Evolutionary conservation across 1,284 basidiomycete genomes (phyloP).

Genomic region (Malassezia restricta): DNA sequence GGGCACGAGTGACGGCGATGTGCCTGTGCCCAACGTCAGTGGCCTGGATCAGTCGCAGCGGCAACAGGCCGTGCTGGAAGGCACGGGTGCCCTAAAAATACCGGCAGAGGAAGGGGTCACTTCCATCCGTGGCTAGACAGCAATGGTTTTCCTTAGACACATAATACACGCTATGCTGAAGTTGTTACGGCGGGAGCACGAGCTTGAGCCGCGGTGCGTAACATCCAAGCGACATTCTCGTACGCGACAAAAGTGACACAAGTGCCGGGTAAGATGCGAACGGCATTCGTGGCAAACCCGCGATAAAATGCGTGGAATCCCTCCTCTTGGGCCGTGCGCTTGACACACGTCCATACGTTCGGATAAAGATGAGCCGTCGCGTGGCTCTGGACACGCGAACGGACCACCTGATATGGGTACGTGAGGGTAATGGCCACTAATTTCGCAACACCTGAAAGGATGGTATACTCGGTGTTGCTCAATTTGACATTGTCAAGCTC

Average conservation of each 20-base stretch:
- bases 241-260: constrained; percentile 98
- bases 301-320: constrained; percentile 82
- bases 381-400: constrained; percentile 67
- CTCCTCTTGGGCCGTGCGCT: constrained; percentile 67
- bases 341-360: constrained; percentile 66
- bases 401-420: constrained; percentile 94
- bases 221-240: constrained; percentile 56
- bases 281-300: constrained; percentile 86
- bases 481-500: constrained; percentile 20
- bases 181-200: background rate
- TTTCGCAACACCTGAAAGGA: constrained; percentile 84
- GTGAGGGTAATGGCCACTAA: constrained; percentile 70
- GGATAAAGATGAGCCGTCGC: constrained; percentile 54
- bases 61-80: constrained; percentile 12
- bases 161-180: background rate
- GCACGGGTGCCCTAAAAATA: constrained; percentile 6
- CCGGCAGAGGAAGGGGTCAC: background rate
- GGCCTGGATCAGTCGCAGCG: constrained; percentile 12
- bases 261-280: constrained; percentile 87
- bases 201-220: constrained; percentile 12
- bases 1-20: background rate
- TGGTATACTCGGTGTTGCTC: constrained; percentile 82
- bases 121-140: background rate
- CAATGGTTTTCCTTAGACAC: background rate
- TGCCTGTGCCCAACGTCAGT: constrained; percentile 5